A percentile compares a stretch with the other conserved stretches of the same genome.
Evolutionary conservation across 129 eudicot genomes (phyloP).

Genomic region (Kitagawia praeruptora): DNA sequence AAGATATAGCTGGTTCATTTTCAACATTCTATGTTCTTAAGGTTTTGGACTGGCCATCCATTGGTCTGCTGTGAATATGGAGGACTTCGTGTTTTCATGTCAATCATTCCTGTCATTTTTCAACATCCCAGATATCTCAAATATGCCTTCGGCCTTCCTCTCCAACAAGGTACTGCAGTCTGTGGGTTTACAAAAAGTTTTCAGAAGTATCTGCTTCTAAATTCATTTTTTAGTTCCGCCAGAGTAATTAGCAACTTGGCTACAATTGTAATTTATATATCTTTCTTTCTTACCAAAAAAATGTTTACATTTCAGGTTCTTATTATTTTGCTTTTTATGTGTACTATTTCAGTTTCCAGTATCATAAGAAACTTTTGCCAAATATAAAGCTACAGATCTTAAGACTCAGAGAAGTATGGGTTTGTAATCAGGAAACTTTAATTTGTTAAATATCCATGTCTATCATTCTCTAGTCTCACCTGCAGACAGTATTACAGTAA

Average conservation of each 20-base stretch:
- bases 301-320: not conserved
- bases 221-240: not conserved
- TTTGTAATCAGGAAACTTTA: not conserved
- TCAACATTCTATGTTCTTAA: not conserved
- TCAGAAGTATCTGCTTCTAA: not conserved
- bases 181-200: not conserved
- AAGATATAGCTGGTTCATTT: slow-evolving; percentile 11
- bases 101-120: not conserved
- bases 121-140: slow-evolving; percentile 1
- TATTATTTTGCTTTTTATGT: not conserved
- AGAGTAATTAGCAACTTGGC: not conserved
- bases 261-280: slow-evolving; percentile 1
- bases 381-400: not conserved
- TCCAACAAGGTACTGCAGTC: slow-evolving; percentile 2
- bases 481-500: not conserved
- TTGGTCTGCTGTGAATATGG: not conserved
- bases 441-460: not conserved
- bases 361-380: not conserved
- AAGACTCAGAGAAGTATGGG: not conserved
- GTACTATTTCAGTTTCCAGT: not conserved
- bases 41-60: slow-evolving; percentile 8
- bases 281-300: not conserved
- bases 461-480: not conserved
- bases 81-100: not conserved
- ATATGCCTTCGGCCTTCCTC: not conserved